Base-by-base conservation (phyloP, 1,284 basidiomycete species). In the Ustilago hordei region DNA sequence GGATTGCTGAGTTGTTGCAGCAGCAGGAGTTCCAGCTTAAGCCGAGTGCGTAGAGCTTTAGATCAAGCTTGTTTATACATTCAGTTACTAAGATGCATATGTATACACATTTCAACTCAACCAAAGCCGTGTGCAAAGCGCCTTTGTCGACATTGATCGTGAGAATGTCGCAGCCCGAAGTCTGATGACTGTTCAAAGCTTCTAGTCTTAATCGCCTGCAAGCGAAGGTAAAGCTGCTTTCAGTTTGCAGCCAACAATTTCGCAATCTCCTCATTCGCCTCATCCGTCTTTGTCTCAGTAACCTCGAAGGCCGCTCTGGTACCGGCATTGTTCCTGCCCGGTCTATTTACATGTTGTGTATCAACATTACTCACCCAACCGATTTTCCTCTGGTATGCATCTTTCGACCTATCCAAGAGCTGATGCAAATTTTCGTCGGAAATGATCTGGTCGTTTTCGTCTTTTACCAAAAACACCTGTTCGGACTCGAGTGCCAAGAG, bases 401-500 rank as follows among this genome's bases (percentile, higher is more conserved):
- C 91, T 0, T 91, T 90, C 34, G 91, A 90, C 34, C 95, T 89
- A 81, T 98, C 95, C 41, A 98, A 88, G 61, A 98, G 87, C 83
- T 91, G 88, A 28, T 92, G 91, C 50, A 98, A 87, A 78, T 96
- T 93, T 50, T 89, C 89, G 71, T 96, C 92, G 61, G 75, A 91
- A 82, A 98, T 90, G 67, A 98, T 91, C 65, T 90, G 90, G 89
- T 92, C 85, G 23, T 91, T 92, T 76, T 91, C 90, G 12, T 90
- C 89, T 38, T 69, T 76, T 15, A 94, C 93, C n/a, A 96, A 91
- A 63, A 93, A 91, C 69, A 97, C 94, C 84, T 94, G 92, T 87
- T 97, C 93, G 23, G 91, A 92, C 82, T 97, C 94, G 7, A 95
- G 90, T 59, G 90, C 90, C 31, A 96, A 88, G 28, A 98, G 87